Conservation (phyloP, 1,284 basidiomycete species). For the Marasmius tenuissimus region DNA sequence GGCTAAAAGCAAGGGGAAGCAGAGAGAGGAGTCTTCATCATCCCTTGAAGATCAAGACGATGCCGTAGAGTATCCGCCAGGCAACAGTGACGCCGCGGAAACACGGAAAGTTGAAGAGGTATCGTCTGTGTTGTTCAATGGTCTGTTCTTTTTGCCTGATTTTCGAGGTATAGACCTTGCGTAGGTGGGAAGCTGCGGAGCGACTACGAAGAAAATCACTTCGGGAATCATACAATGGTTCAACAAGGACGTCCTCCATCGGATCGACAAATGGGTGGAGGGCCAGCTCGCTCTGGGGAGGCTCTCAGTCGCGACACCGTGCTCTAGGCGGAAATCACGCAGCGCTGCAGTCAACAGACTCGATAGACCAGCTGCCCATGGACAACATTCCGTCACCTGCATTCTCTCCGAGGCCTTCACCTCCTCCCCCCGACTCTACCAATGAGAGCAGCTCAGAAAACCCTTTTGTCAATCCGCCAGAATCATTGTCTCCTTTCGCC, state of each 20-base stretch:
- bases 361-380: slow-evolving; percentile 48
- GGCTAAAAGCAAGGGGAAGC: slow-evolving; percentile 12
- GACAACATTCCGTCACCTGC: slow-evolving; percentile 45
- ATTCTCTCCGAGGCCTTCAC: slow-evolving; percentile 40
- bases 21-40: slow-evolving; percentile 22
- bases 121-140: not conserved
- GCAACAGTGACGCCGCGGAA: slow-evolving; percentile 61
- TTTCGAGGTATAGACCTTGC: slow-evolving; percentile 53
- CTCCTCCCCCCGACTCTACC: slow-evolving; percentile 23
- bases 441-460: slow-evolving; percentile 28
- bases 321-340: slow-evolving; percentile 35
- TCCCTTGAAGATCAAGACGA: slow-evolving; percentile 31
- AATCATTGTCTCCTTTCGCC: slow-evolving; percentile 18
- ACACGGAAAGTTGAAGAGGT: slow-evolving; percentile 72
- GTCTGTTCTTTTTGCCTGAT: slow-evolving; percentile 1
- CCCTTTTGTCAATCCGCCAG: slow-evolving; percentile 53
- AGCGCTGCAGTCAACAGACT: slow-evolving; percentile 49
- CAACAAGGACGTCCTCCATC: slow-evolving; percentile 33
- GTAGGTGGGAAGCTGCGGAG: slow-evolving; percentile 72
- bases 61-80: slow-evolving; percentile 59
- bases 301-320: slow-evolving; percentile 33
- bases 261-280: slow-evolving; percentile 54
- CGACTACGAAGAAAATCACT: slow-evolving; percentile 65
- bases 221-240: slow-evolving; percentile 43
- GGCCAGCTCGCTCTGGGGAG: slow-evolving; percentile 53